Evolutionary conservation across 2,329 filamentous ascomycete species (phyloP).

Genomic region (Ophiostoma sp.): DNA sequence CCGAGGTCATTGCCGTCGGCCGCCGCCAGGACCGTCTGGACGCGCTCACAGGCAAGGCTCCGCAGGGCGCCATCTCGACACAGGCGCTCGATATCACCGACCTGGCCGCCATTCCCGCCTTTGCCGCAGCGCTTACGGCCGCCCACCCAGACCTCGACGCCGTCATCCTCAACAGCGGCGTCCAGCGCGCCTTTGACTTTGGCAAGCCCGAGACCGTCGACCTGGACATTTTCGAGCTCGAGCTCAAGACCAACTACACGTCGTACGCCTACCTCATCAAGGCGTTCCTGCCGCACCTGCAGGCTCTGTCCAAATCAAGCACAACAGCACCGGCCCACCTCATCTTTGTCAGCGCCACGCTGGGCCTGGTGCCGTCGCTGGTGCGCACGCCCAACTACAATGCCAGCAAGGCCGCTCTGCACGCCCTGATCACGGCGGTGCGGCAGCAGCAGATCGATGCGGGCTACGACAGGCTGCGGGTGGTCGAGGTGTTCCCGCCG

Average conservation of each 20-base stretch:
- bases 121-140: constrained; percentile 33
- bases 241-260: constrained; percentile 44
- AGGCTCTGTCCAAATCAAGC: constrained; percentile 20
- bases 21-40: constrained; percentile 45
- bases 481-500: constrained; percentile 44
- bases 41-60: constrained; percentile 32
- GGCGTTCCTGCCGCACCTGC: constrained; percentile 43
- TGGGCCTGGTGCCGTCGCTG: constrained; percentile 40
- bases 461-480: constrained; percentile 32
- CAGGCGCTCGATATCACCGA: constrained; percentile 42
- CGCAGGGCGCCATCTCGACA: constrained; percentile 25
- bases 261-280: constrained; percentile 41
- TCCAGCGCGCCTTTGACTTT: constrained; percentile 44
- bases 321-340: constrained; percentile 25
- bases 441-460: constrained; percentile 41
- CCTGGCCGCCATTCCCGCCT: constrained; percentile 35
- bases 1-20: constrained; percentile 44
- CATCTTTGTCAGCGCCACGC: constrained; percentile 32
- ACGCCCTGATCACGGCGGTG: constrained; percentile 41
- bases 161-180: constrained; percentile 47
- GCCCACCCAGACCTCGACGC: constrained; percentile 45
- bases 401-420: constrained; percentile 46
- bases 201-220: constrained; percentile 39
- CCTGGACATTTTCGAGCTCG: constrained; percentile 36
- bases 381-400: constrained; percentile 43